Evolutionary conservation across 768 basidiomycete genomes (phyloP), one percentile per base, ranked within the genome.

Genomic region (Boletus subcaerulescens): DNA sequence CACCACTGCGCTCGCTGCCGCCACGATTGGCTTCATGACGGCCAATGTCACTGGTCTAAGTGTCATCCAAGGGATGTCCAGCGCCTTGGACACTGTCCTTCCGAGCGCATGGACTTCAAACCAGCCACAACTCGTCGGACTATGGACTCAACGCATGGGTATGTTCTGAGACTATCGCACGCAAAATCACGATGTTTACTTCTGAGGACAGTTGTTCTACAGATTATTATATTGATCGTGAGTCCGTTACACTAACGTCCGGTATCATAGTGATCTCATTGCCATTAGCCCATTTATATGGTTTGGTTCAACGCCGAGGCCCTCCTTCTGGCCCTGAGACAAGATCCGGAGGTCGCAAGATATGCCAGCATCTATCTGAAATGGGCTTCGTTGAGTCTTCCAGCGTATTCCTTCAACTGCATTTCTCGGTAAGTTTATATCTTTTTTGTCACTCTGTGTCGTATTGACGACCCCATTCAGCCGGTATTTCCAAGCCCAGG

Each of bases 41-140:
- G 84, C 84, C 17, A 86, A 80, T 50, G 83, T 86, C 5, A 61
- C 61, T 35, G 69, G 69, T 26, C 57, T 75, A 38, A 89, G 88
- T 59, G 84, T 96, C 50, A 77, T 94, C 14, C 88, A 89, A 61
- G 93, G 93, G 7, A 85, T 96, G 61, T 76, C 84, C 20, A 88
- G 87, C 55, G 87, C 92, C 0, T 81, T 99, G 32, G 97, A 99
- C 67, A 95, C 96, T 0, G 80, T 99, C 65, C 81, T 98, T 3
- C 96, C 97, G 0, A 83, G 91, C 40, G 94, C 96, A 11, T 99
- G 91, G 93, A 95, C 97, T 0, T 93, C 92, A 3, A 66, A 81
- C 4, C 84, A 91, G 24, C 96, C 95, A 0, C 76, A 86, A 5
- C 77, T 92, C 0, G 93, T 98, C 13, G 94, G 94, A 4, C 77